A percentile compares a stretch with the other conserved stretches of the same genome.
Evolutionary conservation across 2,329 filamentous ascomycete species (phyloP).

Genomic region (Ilyonectria mors-panacis): DNA sequence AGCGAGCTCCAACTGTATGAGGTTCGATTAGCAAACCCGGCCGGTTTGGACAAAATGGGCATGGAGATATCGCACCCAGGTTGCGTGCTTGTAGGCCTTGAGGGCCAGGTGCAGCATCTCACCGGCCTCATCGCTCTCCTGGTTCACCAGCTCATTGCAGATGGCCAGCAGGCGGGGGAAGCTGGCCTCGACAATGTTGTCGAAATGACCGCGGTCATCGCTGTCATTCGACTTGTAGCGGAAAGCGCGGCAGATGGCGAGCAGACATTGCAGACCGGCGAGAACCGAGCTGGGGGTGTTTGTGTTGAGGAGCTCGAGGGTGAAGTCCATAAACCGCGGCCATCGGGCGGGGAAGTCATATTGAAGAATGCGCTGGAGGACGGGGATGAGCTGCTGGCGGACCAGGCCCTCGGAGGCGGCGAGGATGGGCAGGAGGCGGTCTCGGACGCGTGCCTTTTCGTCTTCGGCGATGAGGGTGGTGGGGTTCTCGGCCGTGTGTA

Average conservation of each 20-base stretch:
- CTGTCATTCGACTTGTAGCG: slow-evolving; percentile 89
- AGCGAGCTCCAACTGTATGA: slow-evolving; percentile 84
- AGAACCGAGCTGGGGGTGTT: slow-evolving; percentile 91
- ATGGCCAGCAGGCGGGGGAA: slow-evolving; percentile 91
- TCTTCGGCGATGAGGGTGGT: slow-evolving; percentile 83
- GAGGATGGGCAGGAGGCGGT: slow-evolving; percentile 90
- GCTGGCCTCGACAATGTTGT: slow-evolving; percentile 91
- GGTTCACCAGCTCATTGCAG: slow-evolving; percentile 89
- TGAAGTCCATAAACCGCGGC: slow-evolving; percentile 95
- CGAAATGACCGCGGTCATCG: slow-evolving; percentile 85
- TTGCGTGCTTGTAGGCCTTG: slow-evolving; percentile 98
- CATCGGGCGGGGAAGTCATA: slow-evolving; percentile 95
- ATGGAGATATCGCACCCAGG: slow-evolving; percentile 75
- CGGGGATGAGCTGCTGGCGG: slow-evolving; percentile 92
- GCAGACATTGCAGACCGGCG: slow-evolving; percentile 91
- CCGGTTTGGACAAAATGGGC: background rate
- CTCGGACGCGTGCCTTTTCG: slow-evolving; percentile 89
- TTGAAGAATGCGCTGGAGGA: slow-evolving; percentile 95
- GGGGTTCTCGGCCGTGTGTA: slow-evolving; percentile 73
- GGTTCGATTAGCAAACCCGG: slow-evolving; percentile 47
- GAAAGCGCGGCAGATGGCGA: slow-evolving; percentile 96
- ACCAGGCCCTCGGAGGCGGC: slow-evolving; percentile 85
- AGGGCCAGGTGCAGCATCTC: slow-evolving; percentile 97
- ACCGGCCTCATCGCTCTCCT: slow-evolving; percentile 93
- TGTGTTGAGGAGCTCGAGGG: slow-evolving; percentile 87